Base-by-base conservation (phyloP, 139 green algal genomes). In the Micractinium conductrix region DNA sequence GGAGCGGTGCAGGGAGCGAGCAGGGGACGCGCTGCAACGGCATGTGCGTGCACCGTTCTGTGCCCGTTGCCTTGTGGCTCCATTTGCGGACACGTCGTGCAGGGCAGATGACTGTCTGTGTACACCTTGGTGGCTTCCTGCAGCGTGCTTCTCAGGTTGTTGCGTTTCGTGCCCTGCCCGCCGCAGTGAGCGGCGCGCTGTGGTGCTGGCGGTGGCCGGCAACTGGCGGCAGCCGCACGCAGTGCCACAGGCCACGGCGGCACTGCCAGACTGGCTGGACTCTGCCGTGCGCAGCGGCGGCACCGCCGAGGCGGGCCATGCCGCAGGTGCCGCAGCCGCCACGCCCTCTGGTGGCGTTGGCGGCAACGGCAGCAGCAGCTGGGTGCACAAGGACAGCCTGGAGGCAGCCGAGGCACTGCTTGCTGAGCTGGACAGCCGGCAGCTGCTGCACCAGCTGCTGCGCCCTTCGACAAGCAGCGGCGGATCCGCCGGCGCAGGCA, bases 381-480 rank as follows among this genome's bases (percentile, higher is more conserved):
- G 65, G 65, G 65, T 70, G 44, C 65, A 69, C 45, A 17, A 35
- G 22, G 33, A 69, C 38, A 70, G 79, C 45, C 38, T 78, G 45
- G 45, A 17, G 50, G 65, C 79, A 12, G 79, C 79, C 4, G 30
- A 84, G 28, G 48, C 45, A 35, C 65, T 78, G 24, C 45, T 67
- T 6, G 26, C 6, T 5, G 65, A 78, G 45, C 35, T 84, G 33
- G 67, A 50, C 16, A 9, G 38, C 33, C 16, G 26, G 45, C 65
- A 69, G 60, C 62, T 83, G 62, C 78, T 83, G 62, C 62, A 83
- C 60, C 40, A n/a, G 38, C 55, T 82, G 76, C 40, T 82, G 76
- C 76, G 40, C 22, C 38, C 43, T n/a, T n/a, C n/a, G n/a, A n/a
- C n/a, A n/a, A 2, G 43, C 62, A 33, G 60, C 17, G 2, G 60